A percentile compares a stretch with the other conserved stretches of the same genome.
These are phyloP conservation scores for Bryoglossum gracile DNA, from an alignment of 495 filamentous ascomycete species.

Conservation along the genomic window DNA sequence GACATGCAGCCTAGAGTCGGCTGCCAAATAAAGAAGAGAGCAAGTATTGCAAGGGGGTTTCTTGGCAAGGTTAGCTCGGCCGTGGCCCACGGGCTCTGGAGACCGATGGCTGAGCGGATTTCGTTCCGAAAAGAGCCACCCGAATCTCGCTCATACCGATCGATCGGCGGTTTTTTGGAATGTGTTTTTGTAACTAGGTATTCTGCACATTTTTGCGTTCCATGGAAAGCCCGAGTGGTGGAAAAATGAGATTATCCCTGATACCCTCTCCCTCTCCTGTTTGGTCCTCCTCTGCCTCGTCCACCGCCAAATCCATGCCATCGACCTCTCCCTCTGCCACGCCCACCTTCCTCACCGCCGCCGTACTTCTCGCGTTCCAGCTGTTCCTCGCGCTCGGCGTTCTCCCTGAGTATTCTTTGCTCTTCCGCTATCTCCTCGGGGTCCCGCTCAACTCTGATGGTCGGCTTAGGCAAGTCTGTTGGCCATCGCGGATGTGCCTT, in stretches of 20 bases:
- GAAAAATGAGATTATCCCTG: slow-evolving; percentile 3
- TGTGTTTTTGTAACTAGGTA: no score
- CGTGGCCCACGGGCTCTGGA: no score
- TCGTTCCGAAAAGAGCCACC: no score
- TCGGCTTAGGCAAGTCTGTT: slow-evolving; percentile 60
- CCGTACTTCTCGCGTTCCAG: slow-evolving; percentile 25
- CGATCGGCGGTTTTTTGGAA: no score
- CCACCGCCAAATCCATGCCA: slow-evolving; percentile 19
- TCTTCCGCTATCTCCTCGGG: slow-evolving; percentile 25
- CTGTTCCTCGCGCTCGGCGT: slow-evolving; percentile 31
- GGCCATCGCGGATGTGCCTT: slow-evolving; percentile 79
- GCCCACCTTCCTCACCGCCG: slow-evolving; percentile 27
- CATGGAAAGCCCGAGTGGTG: no score
- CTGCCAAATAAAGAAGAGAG: no score
- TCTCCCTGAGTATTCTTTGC: slow-evolving; percentile 27
- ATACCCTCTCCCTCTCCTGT: slow-evolving; percentile 21
- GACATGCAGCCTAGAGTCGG: no score
- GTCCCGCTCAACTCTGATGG: slow-evolving; percentile 20
- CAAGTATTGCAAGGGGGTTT: no score
- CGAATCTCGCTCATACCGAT: no score
- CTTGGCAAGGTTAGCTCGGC: no score
- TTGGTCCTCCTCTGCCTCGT: slow-evolving; percentile 8
- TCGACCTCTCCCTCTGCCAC: slow-evolving; percentile 22
- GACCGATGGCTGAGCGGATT: no score
- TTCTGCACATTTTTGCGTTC: no score